These are phyloP conservation scores for Aspergillus cavernicola DNA, from an alignment of 495 filamentous ascomycete genomes.

Conservation along the genomic window DNA sequence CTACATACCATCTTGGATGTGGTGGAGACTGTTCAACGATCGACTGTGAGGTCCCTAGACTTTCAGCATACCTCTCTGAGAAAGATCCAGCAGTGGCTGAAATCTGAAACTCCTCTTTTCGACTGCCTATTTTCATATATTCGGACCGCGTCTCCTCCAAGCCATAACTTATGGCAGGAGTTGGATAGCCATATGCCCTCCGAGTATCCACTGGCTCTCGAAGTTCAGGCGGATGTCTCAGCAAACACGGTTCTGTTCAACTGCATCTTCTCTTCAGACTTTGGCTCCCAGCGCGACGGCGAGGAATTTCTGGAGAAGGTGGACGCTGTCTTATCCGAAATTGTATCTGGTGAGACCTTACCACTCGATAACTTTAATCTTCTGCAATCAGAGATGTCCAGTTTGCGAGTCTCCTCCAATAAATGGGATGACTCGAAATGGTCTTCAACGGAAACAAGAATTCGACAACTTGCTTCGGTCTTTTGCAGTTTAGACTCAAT, in stretches of 20 bases:
- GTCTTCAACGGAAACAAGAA: conserved; percentile 19
- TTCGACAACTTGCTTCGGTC: conserved; percentile 17
- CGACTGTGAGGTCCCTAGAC: conserved; percentile 38
- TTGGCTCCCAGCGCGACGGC: conserved; percentile 17
- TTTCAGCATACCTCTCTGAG: conserved; percentile 45
- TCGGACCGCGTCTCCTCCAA: conserved; percentile 10
- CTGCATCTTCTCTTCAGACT: conserved; percentile 22
- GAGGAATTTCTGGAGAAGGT: conserved; percentile 30
- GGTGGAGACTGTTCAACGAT: conserved; percentile 33
- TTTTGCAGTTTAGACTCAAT: conserved; percentile 18
- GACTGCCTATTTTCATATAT: conserved; percentile 40
- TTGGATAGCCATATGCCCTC: conserved; percentile 31
- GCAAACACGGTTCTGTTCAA: conserved; percentile 18
- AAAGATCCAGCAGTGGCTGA: conserved; percentile 45
- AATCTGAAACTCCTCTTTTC: conserved; percentile 38
- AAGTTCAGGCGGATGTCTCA: conserved; percentile 25
- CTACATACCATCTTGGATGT: conserved; percentile 33
- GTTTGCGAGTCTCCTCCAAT: background rate
- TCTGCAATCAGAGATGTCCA: conserved; percentile 1
- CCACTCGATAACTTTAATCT: conserved; percentile 22
- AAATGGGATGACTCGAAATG: conserved; percentile 24
- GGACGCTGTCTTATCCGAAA: conserved; percentile 26
- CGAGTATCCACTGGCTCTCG: conserved; percentile 33
- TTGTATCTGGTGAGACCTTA: conserved; percentile 23
- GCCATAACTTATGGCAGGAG: conserved; percentile 25